Evolutionary conservation across 192 early-diverging fungal species (phyloP).

Genomic region (Backusella westeae): DNA sequence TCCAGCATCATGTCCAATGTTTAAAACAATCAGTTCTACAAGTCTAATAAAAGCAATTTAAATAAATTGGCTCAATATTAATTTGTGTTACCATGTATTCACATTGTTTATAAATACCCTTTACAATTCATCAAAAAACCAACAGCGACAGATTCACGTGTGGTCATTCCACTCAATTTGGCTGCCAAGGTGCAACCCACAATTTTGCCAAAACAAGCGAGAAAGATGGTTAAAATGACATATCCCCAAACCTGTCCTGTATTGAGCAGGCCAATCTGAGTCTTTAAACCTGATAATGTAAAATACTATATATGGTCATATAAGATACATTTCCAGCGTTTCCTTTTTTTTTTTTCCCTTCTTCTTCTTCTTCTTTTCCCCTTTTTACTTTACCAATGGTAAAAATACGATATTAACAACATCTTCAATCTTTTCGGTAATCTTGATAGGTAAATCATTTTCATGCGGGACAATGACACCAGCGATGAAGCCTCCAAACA

Average conservation of each 20-base stretch:
- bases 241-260: constrained; percentile 73
- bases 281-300: constrained; percentile 90
- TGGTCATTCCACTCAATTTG: constrained; percentile 63
- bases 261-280: constrained; percentile 73
- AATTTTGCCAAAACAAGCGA: constrained; percentile 85
- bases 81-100: not conserved
- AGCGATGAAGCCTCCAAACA: constrained; percentile 91
- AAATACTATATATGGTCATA: constrained; percentile 63
- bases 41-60: constrained; percentile 48
- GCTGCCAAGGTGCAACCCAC: constrained; percentile 75
- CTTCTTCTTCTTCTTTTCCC: not conserved
- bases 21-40: constrained; percentile 94
- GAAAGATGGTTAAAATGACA: constrained; percentile 70
- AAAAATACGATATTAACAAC: constrained; percentile 81
- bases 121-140: constrained; percentile 96
- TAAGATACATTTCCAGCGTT: not conserved
- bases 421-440: constrained; percentile 95
- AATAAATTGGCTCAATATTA: constrained; percentile 6
- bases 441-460: constrained; percentile 77
- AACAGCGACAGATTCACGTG: constrained; percentile 82
- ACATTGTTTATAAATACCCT: constrained; percentile 44
- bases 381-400: constrained; percentile 61
- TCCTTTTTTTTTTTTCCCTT: not conserved
- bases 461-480: constrained; percentile 90
- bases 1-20: constrained; percentile 83